Percentiles rank a stretch among this genome's conserved stretches.
These are phyloP conservation scores for Cercospora sp. DNA, from an alignment of 2,329 filamentous ascomycete genomes.

Conservation along the genomic window DNA sequence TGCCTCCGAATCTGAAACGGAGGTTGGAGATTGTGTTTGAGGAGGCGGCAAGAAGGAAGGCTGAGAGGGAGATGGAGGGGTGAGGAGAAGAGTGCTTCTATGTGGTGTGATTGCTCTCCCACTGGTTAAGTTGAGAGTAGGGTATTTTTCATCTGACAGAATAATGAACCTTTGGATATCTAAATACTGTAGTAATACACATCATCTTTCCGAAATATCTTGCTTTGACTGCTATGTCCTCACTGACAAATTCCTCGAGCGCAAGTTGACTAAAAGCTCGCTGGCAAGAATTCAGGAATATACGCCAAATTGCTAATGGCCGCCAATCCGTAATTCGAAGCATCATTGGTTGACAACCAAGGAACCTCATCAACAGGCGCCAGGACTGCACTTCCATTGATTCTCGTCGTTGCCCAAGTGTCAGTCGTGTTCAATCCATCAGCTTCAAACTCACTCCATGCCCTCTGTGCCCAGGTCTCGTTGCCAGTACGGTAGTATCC, in stretches of 20 bases:
- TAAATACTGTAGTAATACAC: no score
- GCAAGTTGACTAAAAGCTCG: neutral
- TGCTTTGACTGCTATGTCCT: no score
- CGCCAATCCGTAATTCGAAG: constrained; percentile 58
- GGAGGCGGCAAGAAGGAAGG: neutral
- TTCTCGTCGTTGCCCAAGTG: constrained; percentile 42
- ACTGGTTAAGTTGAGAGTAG: no score
- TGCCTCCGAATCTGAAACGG: neutral
- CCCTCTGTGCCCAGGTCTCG: constrained; percentile 50
- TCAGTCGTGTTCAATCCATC: constrained; percentile 42
- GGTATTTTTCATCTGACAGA: no score
- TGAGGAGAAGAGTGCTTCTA: neutral
- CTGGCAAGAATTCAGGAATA: constrained; percentile 23
- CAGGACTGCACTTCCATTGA: constrained; percentile 50
- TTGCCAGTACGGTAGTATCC: constrained; percentile 50
- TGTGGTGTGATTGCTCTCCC: no score
- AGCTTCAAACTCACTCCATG: constrained; percentile 57
- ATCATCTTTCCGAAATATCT: no score
- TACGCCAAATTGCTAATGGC: constrained; percentile 58
- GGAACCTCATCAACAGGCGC: constrained; percentile 55
- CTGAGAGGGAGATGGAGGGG: neutral
- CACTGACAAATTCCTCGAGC: no score
- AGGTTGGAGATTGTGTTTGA: neutral
- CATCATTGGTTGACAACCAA: constrained; percentile 60
- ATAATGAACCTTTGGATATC: no score